Evolutionary conservation across 1,284 basidiomycete species (phyloP).

Genomic region (Irpex sp.): DNA sequence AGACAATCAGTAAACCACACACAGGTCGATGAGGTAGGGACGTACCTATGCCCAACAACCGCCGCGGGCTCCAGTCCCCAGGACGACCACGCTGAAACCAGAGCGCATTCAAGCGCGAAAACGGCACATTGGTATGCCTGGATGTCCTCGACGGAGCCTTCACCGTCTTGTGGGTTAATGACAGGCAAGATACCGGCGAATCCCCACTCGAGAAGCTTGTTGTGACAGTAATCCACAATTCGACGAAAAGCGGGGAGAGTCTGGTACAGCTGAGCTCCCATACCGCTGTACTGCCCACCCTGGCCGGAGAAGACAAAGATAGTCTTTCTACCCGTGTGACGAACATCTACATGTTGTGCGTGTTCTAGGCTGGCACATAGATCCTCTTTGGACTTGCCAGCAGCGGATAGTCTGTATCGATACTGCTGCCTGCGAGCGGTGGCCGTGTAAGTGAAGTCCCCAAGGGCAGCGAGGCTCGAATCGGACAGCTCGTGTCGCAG

Average conservation of each 20-base stretch:
- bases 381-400: constrained; percentile 38
- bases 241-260: constrained; percentile 41
- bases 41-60: constrained; percentile 66
- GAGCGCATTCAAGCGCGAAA: constrained; percentile 58
- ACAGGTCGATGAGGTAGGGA: not conserved
- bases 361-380: constrained; percentile 40
- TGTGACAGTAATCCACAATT: constrained; percentile 55
- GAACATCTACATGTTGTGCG: constrained; percentile 31
- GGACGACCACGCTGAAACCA: constrained; percentile 57
- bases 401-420: constrained; percentile 46
- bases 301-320: constrained; percentile 73
- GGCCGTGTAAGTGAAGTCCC: constrained; percentile 58
- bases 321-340: constrained; percentile 27
- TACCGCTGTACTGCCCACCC: constrained; percentile 61
- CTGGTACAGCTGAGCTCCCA: constrained; percentile 56
- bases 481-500: constrained; percentile 31
- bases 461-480: constrained; percentile 25
- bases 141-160: constrained; percentile 28
- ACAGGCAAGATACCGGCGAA: constrained; percentile 48
- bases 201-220: constrained; percentile 42
- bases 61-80: constrained; percentile 59
- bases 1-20: constrained; percentile 19
- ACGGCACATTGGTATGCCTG: constrained; percentile 51
- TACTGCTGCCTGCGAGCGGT: constrained; percentile 61
- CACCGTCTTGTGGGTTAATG: constrained; percentile 29